A percentile compares a stretch with the other conserved stretches of the same genome.
Evolutionary conservation across 768 basidiomycete species (phyloP).

Genomic region (Daedaleopsis sinensis): DNA sequence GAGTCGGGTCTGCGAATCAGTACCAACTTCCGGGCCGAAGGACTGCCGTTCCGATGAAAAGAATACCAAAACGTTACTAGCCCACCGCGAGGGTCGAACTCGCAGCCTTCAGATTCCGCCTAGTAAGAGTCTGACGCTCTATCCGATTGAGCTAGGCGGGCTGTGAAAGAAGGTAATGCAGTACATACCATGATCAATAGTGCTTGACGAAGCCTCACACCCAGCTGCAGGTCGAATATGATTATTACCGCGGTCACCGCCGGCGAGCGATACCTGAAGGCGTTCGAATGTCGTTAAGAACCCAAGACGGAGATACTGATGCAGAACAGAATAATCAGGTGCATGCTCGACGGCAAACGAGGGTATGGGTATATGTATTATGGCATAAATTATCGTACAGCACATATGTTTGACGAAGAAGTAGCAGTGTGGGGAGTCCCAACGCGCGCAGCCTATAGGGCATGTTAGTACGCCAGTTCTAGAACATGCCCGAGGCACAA

Average conservation of each 20-base stretch:
- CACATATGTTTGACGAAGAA: neutral
- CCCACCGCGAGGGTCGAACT: constrained; percentile 68
- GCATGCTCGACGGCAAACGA: too few species aligned
- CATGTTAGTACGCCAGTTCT: neutral
- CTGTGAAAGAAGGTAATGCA: too few species aligned
- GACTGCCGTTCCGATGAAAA: too few species aligned
- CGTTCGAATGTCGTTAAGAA: too few species aligned
- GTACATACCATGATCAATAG: too few species aligned
- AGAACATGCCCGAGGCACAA: neutral
- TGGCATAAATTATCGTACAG: neutral
- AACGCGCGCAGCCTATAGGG: neutral
- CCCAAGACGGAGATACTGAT: too few species aligned
- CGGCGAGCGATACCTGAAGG: too few species aligned
- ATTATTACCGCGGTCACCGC: too few species aligned
- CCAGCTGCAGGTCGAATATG: too few species aligned
- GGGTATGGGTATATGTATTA: neutral
- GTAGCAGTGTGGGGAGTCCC: neutral
- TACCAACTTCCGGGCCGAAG: too few species aligned
- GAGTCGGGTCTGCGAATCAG: neutral
- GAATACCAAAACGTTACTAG: constrained; percentile 36
- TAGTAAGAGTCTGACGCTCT: constrained; percentile 60
- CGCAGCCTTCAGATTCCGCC: constrained; percentile 57
- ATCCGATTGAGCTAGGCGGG: constrained; percentile 23
- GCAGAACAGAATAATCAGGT: too few species aligned
- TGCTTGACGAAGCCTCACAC: too few species aligned